Base-by-base conservation (phyloP, 352 stramenopile species). In the Pythium aphanidermatum region DNA sequence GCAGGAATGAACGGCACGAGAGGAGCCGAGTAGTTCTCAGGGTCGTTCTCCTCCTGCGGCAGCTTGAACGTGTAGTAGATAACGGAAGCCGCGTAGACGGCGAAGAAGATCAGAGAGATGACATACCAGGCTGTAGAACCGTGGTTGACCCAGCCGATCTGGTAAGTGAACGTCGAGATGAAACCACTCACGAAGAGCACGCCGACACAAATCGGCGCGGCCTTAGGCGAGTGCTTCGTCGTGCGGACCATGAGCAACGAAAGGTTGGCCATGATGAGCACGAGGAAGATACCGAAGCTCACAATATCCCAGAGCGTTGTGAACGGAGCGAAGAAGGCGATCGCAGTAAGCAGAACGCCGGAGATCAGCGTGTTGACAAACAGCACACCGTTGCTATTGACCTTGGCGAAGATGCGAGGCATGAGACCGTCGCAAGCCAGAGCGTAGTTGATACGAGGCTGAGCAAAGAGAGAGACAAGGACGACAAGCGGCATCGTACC, bases 401-500 rank as follows among this genome's bases (percentile, higher is more conserved):
- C 73, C 46, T 84, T 82, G 39, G 74, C 66, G 69, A 98, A 97
- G 39, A 97, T 81, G 38, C 67, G 58, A 19, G 94, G 92, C 56
- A 98, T 71, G 5, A 98, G 70, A 8, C 93, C 93, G 56, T 98
- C 95, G 32, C 83, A 88, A 17, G 89, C 76, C 55, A 97, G 77
- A 16, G 90, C 88, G 61, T 92, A 97, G 61, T 96, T 94, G 27
- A 98, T 62, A 40, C 89, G 79, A 16, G 91, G 92, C 58, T 98
- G 93, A 34, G 90, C 89, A 9, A 98, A 59, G 49, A 98, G 90
- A 35, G 74, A 89, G 13, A 98, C 76, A 7, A 98, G 58, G 33
- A 98, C 92, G 32, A 98, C 93, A 16, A 98, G 58, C 0, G 93
- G 93, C 60, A 98, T 90, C 14, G 89, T 97, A 14, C 90, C 65